A percentile compares a stretch with the other conserved stretches of the same genome.
phyloP scores from a whole-genome alignment of 306 rosid genomes.

The Ceratonia siliqua region DNA sequence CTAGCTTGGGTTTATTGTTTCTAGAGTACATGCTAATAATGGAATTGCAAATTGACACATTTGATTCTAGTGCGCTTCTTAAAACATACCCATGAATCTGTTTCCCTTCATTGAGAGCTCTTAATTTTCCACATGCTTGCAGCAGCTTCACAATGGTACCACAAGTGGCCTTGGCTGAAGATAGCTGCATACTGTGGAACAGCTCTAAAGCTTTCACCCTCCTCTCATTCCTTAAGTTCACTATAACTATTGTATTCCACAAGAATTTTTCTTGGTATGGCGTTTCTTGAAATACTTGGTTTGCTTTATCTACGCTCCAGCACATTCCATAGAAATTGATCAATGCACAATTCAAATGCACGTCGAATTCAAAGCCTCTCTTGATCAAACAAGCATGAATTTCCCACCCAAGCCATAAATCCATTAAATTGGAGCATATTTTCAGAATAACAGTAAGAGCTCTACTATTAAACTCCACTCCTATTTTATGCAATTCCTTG shows the following conservation, averaged over 20 bases:
- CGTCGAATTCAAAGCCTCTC: conserved; percentile 58
- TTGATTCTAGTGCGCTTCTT: conserved; percentile 42
- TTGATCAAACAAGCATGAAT: conserved; percentile 62
- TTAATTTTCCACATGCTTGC: conserved; percentile 70
- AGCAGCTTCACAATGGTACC: conserved; percentile 53
- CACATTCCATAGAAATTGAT: conserved; percentile 58
- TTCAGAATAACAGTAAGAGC: conserved; percentile 56
- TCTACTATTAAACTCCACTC: conserved; percentile 47
- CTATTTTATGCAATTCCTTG: conserved; percentile 42
- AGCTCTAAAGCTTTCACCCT: conserved; percentile 51
- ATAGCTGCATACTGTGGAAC: conserved; percentile 51
- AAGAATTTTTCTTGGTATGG: conserved; percentile 47
- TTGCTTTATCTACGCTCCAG: conserved; percentile 53
- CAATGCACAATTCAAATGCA: conserved; percentile 58
- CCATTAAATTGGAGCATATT: conserved; percentile 49
- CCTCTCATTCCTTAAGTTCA: conserved; percentile 58
- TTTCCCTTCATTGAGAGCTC: conserved; percentile 69
- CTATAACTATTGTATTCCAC: conserved; percentile 67
- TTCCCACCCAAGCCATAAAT: conserved; percentile 53
- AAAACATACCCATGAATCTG: conserved; percentile 77
- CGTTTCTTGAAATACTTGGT: conserved; percentile 56
- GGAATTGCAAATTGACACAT: conserved; percentile 61
- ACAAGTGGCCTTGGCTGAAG: conserved; percentile 43
- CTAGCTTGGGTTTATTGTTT: conserved; percentile 47
- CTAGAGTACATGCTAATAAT: conserved; percentile 71